Base-by-base conservation (phyloP, 2,329 filamentous ascomycete genomes). In the Endoconidiophora polonica region DNA sequence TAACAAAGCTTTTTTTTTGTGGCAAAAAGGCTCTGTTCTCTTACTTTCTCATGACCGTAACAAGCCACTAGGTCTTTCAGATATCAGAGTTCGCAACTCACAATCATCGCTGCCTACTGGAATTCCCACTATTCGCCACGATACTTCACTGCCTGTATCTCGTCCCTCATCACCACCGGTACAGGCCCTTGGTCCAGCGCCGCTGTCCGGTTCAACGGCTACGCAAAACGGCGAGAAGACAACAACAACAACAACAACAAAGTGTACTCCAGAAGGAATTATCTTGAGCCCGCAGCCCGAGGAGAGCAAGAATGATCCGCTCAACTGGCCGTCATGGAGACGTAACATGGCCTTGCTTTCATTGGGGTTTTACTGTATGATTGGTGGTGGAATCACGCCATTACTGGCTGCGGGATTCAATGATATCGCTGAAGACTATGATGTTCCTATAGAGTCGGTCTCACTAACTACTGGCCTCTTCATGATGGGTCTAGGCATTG, bases 221-320 rank as follows among this genome's bases (percentile, higher is more conserved):
- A 54, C 57, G 2, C 49, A 56, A 5, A 55, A 55, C 16, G 56
- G 62, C 45, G 63, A 62, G 68, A 68, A 12, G 16, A 18, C 12
- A 33, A 5, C 9, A 43, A 77, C 78, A 66, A 68, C 3, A 2
- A 18, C 12, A 33, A 5, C 9, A 43, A 77, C 78, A 66, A 95
- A 95, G 68, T 81, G 72, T 56, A 94, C 87, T 2, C 66, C 73
- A 36, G 83, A 94, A 61, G 87, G 87, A 14, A 86, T 95, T 58
- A 86, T 96, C 50, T 68, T 96, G 12, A 83, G 93, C 0, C 90
- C 90, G 0, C 90, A 96, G 61, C 90, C 90, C 0, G 87, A 95
- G 53, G 87, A 95, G 47, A 87, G 85, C 0, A 69, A 73, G 47
- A 95, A 96, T 56, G 90, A 96, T 58, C 90, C 90, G 1, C 67